Base-by-base conservation (phyloP, 129 eudicot genomes). In the Centaurea solstitialis region DNA sequence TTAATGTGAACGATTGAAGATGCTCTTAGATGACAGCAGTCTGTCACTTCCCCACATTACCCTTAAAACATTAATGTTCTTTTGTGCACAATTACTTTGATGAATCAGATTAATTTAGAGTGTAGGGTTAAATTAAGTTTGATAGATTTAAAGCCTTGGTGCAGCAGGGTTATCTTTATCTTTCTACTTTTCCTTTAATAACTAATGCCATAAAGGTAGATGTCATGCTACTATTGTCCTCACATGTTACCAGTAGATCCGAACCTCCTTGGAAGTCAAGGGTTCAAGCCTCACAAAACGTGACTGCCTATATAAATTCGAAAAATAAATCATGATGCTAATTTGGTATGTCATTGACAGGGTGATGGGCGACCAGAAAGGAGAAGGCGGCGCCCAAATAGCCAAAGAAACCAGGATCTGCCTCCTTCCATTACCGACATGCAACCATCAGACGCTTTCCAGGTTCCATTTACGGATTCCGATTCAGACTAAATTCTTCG, bases 401-500 rank as follows among this genome's bases (percentile, higher is more conserved):
- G 71, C 6, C 73, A 30, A 7, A 37, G 85, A 23, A 85, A 81
- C 39, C 81, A 75, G 37, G 89, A 87, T 15, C 21, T 78, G 64
- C 88, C 93, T 18, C 92, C 98, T 50, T 85, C 98, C 28, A 73
- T 93, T 26, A 93, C 93, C 0, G 98, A 96, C 71, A 74, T 70
- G 84, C 92, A 84, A 69, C 98, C 97, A 13, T 86, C 82, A 53
- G 82, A 96, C 87, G 94, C 99, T 73, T 71, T 80, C 57, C 99
- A 93, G 84, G 68, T 87, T 85, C 85, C 88, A 38, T 87, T 88
- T 43, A 84, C 98, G 0, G 99, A 93, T 86, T 89, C 99, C 8
- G 98, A 91, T 78, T 79, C 94, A 2, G 94, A 86, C 21, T 89
- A 94, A 76, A 70, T 73, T 77, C 15, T 22, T 22, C 28, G 10